Conservation (phyloP, 2,329 filamentous ascomycete genomes). For the Sporothrix sp. region DNA sequence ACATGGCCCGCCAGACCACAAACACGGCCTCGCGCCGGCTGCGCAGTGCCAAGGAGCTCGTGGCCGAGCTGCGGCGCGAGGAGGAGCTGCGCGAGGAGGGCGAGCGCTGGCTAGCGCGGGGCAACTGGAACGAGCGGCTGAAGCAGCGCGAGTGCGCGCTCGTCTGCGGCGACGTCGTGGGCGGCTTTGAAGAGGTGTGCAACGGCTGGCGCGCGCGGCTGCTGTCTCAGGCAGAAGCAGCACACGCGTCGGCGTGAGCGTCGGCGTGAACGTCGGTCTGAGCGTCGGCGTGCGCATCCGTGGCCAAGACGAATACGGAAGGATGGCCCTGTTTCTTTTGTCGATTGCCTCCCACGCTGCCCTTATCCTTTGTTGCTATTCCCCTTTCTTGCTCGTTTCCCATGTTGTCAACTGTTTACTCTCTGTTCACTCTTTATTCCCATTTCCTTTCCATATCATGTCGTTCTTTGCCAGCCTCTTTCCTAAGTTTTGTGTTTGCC, state of each 20-base stretch:
- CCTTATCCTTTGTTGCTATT: not conserved
- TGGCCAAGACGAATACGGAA: no score
- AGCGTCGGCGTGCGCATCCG: no score
- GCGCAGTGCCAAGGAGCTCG: slow-evolving; percentile 71
- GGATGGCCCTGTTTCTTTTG: no score
- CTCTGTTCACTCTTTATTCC: not conserved
- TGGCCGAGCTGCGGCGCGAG: slow-evolving; percentile 75
- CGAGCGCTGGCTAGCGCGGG: slow-evolving; percentile 67
- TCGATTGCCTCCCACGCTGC: no score
- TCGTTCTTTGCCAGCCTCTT: no score
- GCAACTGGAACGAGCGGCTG: slow-evolving; percentile 73
- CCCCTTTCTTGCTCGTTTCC: no score
- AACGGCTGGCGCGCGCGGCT: slow-evolving; percentile 72
- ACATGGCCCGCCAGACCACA: slow-evolving; percentile 87
- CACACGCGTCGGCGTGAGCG: slow-evolving; percentile 26
- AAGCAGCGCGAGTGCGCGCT: slow-evolving; percentile 69
- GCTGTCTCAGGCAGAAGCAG: slow-evolving; percentile 51
- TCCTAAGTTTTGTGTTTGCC: no score
- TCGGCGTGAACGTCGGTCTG: no score
- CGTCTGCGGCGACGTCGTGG: slow-evolving; percentile 79
- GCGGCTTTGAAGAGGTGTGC: slow-evolving; percentile 86
- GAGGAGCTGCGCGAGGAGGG: slow-evolving; percentile 75
- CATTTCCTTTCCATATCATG: not conserved
- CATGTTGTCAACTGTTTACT: no score
- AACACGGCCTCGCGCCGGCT: slow-evolving; percentile 71